Evolutionary conservation across 2,329 filamentous ascomycete genomes (phyloP).

Genomic region (Cladobotryum mycophilum): DNA sequence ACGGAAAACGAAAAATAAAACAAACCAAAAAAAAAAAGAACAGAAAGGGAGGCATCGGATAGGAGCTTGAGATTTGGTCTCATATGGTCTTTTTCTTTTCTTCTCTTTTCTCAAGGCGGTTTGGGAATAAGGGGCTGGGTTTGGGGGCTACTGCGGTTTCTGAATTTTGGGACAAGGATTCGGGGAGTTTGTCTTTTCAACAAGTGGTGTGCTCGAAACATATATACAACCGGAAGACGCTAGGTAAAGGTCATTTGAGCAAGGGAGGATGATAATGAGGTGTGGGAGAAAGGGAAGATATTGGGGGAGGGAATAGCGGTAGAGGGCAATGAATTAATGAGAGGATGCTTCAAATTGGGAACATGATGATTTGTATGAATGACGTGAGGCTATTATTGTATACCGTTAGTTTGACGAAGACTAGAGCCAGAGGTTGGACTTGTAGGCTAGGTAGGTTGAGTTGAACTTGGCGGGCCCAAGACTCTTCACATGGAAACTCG

Average conservation of each 20-base stretch:
- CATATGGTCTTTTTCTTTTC: conserved; percentile 4
- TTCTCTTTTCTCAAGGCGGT: conserved; percentile 5
- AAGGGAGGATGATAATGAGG: conserved; percentile 3
- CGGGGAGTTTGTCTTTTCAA: conserved; percentile 1
- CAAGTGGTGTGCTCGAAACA: conserved; percentile 4
- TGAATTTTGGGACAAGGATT: not conserved
- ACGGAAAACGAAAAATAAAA: not conserved
- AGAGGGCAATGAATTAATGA: conserved; percentile 1
- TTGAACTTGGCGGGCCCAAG: too few relatives aligned
- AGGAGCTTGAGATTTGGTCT: not conserved
- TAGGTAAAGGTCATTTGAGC: conserved; percentile 1
- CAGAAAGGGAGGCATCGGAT: not conserved
- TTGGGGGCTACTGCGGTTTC: conserved; percentile 1
- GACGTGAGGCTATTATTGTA: too few relatives aligned
- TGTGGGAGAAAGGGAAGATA: not conserved
- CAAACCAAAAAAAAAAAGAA: not conserved
- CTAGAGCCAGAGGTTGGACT: too few relatives aligned
- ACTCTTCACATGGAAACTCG: too few relatives aligned
- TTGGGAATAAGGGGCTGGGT: conserved; percentile 6
- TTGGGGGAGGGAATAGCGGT: conserved; percentile 1
- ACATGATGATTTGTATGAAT: too few relatives aligned
- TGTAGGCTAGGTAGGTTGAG: too few relatives aligned
- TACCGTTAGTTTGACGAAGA: too few relatives aligned
- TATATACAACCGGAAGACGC: conserved; percentile 1
- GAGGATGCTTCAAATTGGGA: not conserved